Evolutionary conservation across 2,329 filamentous ascomycete species (phyloP), one percentile per base, ranked within the genome.

Genomic region (Penicillium sp.): DNA sequence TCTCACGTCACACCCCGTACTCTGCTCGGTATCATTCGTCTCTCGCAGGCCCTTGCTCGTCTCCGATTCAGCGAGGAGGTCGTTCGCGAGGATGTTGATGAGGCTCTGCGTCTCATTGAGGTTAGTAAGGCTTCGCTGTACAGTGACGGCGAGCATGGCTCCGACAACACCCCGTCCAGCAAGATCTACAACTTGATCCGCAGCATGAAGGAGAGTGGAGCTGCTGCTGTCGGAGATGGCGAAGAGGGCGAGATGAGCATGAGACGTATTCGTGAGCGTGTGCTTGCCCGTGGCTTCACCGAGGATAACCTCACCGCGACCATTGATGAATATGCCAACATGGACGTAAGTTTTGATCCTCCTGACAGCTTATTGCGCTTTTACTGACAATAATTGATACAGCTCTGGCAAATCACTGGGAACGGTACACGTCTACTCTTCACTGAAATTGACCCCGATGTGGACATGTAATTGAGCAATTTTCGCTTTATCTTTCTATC

Each of bases 121-220:
- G 89, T 95, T 49, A 93, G 88, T 72, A 97, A 97, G 74, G 88
- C 95, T 53, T 92, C 85, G 58, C 75, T 99, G 63, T 87, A 92
- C 64, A 81, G 84, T 28, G 89, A 95, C 55, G 77, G 80, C 65
- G 64, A 72, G 53, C 75, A 77, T 44, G 76, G 82, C 41, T 80
- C 84, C 49, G 86, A 88, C 60, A 82, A 87, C 60, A 95, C 88
- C 44, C 84, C 89, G 25, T 91, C 82, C 72, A 91, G 84, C 70
- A 89, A 88, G 71, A 97, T 99, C 63, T 97, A 95, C 74, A 93
- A 95, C 69, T 82, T 99, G 57, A 89, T 99, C 72, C 88, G 92
- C 67, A 83, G 82, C 4, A 85, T 97, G 73, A 86, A 89, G 38
- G 91, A 95, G 63, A 86, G 83, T 45, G 91, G 92, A 49, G 89